A percentile compares a stretch with the other conserved stretches of the same genome.
Conservation (phyloP, 768 basidiomycete genomes). For the Pleurotus giganteus region DNA sequence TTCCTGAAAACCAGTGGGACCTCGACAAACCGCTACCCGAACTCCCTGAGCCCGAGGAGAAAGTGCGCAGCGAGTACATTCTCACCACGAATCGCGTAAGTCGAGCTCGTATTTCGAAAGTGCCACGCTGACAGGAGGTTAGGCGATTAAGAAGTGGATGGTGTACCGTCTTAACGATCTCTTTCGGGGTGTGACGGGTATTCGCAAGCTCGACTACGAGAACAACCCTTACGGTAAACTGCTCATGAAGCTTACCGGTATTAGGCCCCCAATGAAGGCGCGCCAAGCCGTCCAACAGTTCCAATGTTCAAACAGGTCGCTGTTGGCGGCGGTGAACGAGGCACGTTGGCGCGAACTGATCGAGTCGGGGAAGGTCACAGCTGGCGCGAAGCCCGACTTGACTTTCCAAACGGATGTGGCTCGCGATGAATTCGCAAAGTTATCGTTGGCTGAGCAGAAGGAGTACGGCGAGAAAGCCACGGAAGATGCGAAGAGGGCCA, state of each 20-base stretch:
- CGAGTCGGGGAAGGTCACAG: background rate
- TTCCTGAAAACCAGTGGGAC: no score
- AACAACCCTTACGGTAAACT: background rate
- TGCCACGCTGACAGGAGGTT: no score
- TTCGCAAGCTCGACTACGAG: background rate
- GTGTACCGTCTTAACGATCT: background rate
- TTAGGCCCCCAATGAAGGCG: background rate
- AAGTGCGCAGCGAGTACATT: no score
- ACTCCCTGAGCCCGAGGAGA: no score
- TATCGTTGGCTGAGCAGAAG: background rate
- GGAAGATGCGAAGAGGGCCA: background rate
- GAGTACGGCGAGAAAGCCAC: background rate
- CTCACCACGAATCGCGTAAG: no score
- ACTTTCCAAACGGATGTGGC: background rate
- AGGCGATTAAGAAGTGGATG: background rate
- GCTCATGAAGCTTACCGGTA: background rate
- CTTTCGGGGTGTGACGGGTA: background rate
- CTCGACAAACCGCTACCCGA: no score
- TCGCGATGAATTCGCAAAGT: background rate
- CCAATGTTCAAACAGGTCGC: background rate
- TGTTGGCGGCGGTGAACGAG: background rate
- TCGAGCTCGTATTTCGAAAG: no score
- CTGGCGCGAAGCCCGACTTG: background rate
- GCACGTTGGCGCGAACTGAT: background rate
- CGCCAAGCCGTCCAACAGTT: background rate